Evolutionary conservation across 1,284 basidiomycete genomes (phyloP), one percentile per base, ranked within the genome.

Genomic region (Ustilago crameri): DNA sequence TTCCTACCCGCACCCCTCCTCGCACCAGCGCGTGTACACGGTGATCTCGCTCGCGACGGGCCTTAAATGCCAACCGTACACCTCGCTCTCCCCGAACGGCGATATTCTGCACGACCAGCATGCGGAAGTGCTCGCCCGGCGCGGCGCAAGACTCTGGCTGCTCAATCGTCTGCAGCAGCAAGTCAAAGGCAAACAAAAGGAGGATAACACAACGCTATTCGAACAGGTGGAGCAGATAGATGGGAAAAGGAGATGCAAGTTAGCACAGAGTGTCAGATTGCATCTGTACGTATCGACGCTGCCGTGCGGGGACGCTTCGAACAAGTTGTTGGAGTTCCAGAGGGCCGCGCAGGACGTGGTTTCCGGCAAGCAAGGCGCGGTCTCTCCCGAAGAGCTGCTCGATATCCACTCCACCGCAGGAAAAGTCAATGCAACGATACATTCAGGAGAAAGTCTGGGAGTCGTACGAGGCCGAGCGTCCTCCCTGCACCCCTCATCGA

Each of bases 61-160:
- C 9, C 90, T 91, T 9, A 96, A 95, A 85, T 93, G 91, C 74
- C 87, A 95, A 0, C 92, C 94, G 0, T 87, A 86, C 14, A 76
- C 84, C 5, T 87, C 87, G 47, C 85, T 93, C 0, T 89, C 92
- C 0, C 77, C 83, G 2, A 84, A 86, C n/a, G 95, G 94, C 0
- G 92, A 96, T 76, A 87, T 89, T 1, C 70, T 97, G 24, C 93
- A 95, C 79, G 94, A 97, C 78, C 90, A 88, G 47, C 94, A 97
- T 82, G 95, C 94, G 3, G 94, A 97, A 83, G 87, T 95, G 17
- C 86, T 96, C 15, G 92, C 93, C 0, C 87, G 92, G 26, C 87
- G 95, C 18, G 90, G 90, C 2, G 89, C 91, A 1, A 81, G 91
- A 35, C 87, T 89, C n/a, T 97, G 92, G 92, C 84, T 94, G 44